Evolutionary conservation across 2,329 filamentous ascomycete genomes (phyloP).

Genomic region (Diplodia sapinea): DNA sequence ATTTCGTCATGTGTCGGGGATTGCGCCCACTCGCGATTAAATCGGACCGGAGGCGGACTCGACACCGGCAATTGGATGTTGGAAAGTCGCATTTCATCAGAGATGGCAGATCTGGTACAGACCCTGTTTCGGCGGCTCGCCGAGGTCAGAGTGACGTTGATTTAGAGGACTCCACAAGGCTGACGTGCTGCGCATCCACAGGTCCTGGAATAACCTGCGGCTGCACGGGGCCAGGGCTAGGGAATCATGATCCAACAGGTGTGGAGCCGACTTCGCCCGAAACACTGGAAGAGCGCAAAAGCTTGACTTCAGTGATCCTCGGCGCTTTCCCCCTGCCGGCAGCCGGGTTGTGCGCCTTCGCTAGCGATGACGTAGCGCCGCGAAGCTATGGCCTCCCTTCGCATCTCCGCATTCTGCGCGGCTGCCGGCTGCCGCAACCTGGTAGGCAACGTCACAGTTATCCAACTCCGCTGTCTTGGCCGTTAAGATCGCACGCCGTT

Average conservation of each 20-base stretch:
- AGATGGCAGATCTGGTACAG: neutral
- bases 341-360: constrained; percentile 6
- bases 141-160: constrained; percentile 21
- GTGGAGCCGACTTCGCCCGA: constrained; percentile 7
- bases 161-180: constrained; percentile 14
- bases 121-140: constrained; percentile 11
- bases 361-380: constrained; percentile 7
- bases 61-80: too few species aligned
- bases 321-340: neutral
- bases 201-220: neutral
- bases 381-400: constrained; percentile 10
- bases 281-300: constrained; percentile 14
- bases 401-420: constrained; percentile 19
- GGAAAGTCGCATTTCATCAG: neutral
- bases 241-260: constrained; percentile 4
- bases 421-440: too few species aligned
- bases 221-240: constrained; percentile 12
- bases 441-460: constrained; percentile 4
- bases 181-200: constrained; percentile 18
- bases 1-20: constrained; percentile 9
- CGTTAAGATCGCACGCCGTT: neutral
- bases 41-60: neutral
- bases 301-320: constrained; percentile 19
- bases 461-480: neutral
- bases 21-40: neutral